Conservation (phyloP, 2,329 filamentous ascomycete species). For the Triangularia verruculosa region DNA sequence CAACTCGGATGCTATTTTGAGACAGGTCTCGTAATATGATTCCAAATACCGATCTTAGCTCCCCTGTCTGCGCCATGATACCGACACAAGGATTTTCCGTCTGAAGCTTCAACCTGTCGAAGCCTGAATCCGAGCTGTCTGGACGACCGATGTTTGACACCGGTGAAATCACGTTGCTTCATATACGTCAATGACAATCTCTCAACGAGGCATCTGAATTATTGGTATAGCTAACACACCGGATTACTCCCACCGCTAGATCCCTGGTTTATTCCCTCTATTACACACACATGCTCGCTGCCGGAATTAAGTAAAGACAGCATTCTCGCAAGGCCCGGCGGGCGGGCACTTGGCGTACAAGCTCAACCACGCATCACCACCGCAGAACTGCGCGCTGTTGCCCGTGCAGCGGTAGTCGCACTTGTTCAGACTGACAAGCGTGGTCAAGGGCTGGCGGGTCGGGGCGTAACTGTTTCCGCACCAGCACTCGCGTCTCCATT, state of each 20-base stretch:
- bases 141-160: neutral
- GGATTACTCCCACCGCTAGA: neutral
- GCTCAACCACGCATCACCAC: conserved; percentile 27
- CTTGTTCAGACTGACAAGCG: conserved; percentile 20
- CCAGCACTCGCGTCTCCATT: conserved; percentile 30
- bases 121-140: neutral
- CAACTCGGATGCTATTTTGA: neutral
- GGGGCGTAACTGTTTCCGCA: conserved; percentile 24
- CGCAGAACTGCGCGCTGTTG: conserved; percentile 21
- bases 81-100: neutral
- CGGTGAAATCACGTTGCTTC: neutral
- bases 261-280: neutral
- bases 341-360: conserved; percentile 26
- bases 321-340: conserved; percentile 26
- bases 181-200: neutral
- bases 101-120: neutral
- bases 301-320: conserved; percentile 20
- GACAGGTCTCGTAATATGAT: neutral
- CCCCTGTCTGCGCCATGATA: neutral
- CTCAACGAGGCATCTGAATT: neutral
- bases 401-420: conserved; percentile 25
- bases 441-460: conserved; percentile 24
- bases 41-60: neutral
- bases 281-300: neutral
- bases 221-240: neutral